Conservation (phyloP, 306 rosid genomes). For the Vigna unguiculata region DNA sequence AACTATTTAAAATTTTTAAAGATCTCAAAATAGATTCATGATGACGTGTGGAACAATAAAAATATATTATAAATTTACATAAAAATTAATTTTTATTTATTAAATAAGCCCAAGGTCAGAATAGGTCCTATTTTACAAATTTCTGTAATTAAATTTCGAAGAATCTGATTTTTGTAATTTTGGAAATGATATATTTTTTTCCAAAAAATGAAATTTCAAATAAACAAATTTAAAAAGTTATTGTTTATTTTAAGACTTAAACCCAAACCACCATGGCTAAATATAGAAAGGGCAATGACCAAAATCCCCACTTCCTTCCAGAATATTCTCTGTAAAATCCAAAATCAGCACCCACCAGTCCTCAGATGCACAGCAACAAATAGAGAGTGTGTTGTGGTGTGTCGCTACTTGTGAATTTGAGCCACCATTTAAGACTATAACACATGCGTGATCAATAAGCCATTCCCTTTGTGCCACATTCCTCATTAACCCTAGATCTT, state of each 20-base stretch:
- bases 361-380: slow-evolving; percentile 23
- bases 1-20: too few species aligned
- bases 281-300: not conserved
- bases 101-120: too few species aligned
- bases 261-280: not conserved
- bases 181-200: too few species aligned
- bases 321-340: slow-evolving; percentile 48
- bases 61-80: too few species aligned
- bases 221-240: too few species aligned
- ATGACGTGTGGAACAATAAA: too few species aligned
- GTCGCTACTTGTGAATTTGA: slow-evolving; percentile 38
- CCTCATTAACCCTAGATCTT: slow-evolving; percentile 74
- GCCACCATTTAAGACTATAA: slow-evolving; percentile 46
- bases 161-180: too few species aligned
- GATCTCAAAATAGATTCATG: too few species aligned
- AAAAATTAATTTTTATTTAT: too few species aligned
- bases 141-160: too few species aligned
- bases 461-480: slow-evolving; percentile 26
- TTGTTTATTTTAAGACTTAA: not conserved
- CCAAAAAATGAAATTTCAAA: too few species aligned
- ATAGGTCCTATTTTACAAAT: too few species aligned
- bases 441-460: slow-evolving; percentile 52
- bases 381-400: slow-evolving; percentile 25
- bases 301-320: slow-evolving; percentile 24
- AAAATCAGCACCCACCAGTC: slow-evolving; percentile 29